Evolutionary conservation across 139 green algal species (phyloP), one percentile per base, ranked within the genome.

Genomic region (Tetraselmis striata): DNA sequence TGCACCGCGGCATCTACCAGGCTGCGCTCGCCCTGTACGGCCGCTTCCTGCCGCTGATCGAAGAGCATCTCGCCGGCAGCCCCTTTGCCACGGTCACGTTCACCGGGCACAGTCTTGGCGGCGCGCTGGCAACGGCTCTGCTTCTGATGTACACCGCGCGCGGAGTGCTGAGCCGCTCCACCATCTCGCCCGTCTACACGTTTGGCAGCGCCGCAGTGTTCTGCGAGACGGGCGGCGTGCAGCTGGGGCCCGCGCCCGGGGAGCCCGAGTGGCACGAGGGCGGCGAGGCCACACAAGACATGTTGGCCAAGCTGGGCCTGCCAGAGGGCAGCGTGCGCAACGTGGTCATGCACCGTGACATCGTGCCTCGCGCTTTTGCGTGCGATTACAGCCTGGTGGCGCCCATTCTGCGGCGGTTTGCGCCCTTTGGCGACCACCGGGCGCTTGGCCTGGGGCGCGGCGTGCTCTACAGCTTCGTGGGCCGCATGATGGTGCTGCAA

Each of bases 1-100:
- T 98, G 31, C 97, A 99, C 89, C 88, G 95, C 2, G 97, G 97
- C 28, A 92, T 97, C 77, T 99, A 99, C 86, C 90, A 96, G 76
- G 89, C 92, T 1, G 96, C 97, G 1, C 31, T 87, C 2, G 87
- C 82, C 5, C 90, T 99, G 84, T 99, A 98, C 85, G 85, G 93
- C 29, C 81, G 90, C n/a, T 95, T 99, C 86, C 87, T 95, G 77
- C 95, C 96, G 1, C 80, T 97, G 58, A 91, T 98, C 32, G 81
- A 92, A 77, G 91, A 97, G 79, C 94, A 98, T 87, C 80, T 98
- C 28, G 86, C 91, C 28, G 84, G 88, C 0, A 88, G 84, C 1
- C 90, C 91, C 30, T 93, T 91, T 81, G 87, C 91, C 75, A 93
- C 90, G 77, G 83, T 98, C 29, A 84, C 81, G 18, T 97, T 98